Base-by-base conservation (phyloP, 768 basidiomycete genomes). In the Pisolithus orientalis region DNA sequence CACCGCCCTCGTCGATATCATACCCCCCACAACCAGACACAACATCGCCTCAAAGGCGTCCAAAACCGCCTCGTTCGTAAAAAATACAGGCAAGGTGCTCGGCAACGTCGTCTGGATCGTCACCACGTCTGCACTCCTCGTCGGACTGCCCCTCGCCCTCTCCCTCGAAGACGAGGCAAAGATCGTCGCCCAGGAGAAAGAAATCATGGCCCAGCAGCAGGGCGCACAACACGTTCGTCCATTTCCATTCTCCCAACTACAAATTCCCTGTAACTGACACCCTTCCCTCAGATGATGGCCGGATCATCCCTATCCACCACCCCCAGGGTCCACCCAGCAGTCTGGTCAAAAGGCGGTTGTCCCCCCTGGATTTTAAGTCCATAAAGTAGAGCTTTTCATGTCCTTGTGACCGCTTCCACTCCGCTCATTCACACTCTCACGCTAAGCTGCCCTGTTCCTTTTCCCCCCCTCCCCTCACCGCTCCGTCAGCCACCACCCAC, bases 111-210 rank as follows among this genome's bases (percentile, higher is more conserved):
- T 94, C 52, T 99, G 96, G 96, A 79, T 96, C 56, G 75, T 97
- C 65, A 94, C 91, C 50, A 98, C 95, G 8, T 90, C 87, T 42
- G 94, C 94, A 1, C 76, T 99, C 50, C 82, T 99, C 58, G 87
- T 99, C 47, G 96, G 91, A 13, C 76, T 99, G 38, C 96, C 96
- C 32, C 77, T 98, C 56, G 93, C 94, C 5, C 78, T 98, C 60
- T 87, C 84, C 55, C 77, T 98, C 61, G 96, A 99, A 72, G 95
- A 96, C 71, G 96, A 99, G 74, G 87, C 90, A 50, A 93, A 94
- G 72, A 80, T 95, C 52, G 86, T 93, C 10, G 84, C 86, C 44
- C 94, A 97, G 72, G 96, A 98, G 71, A 85, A 89, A 72, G 94
- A 97, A 71, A 82, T 91, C 80, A 73, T 90, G 56, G 90, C 90